A percentile compares a stretch with the other conserved stretches of the same genome.
Evolutionary conservation across 768 basidiomycete species (phyloP).

Genomic region (Tulasnella sp.): DNA sequence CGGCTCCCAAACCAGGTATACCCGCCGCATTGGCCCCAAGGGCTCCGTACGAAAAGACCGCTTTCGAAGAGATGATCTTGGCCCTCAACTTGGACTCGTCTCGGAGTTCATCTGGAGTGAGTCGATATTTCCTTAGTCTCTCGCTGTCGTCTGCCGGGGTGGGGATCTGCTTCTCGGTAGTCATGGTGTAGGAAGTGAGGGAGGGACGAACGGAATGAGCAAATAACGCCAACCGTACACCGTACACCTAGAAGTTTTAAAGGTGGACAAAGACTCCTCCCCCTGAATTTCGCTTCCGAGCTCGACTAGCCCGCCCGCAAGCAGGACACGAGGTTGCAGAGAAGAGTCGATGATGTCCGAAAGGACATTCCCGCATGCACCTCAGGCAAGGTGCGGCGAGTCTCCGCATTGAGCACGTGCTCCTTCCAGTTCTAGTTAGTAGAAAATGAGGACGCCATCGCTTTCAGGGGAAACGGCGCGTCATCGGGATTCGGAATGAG

Average conservation of each 20-base stretch:
- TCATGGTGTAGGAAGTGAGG: not conserved
- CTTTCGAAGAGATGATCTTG: not conserved
- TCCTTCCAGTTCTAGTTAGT: too few relatives aligned
- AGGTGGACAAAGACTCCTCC: not conserved
- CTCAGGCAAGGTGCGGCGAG: too few relatives aligned
- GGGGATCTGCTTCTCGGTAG: not conserved
- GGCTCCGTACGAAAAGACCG: not conserved
- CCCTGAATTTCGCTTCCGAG: not conserved
- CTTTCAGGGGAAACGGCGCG: too few relatives aligned
- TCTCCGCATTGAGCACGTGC: too few relatives aligned
- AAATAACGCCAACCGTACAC: not conserved
- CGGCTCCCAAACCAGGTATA: not conserved
- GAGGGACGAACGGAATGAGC: not conserved
- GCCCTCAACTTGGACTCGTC: not conserved
- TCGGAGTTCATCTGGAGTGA: not conserved
- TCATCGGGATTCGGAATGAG: too few relatives aligned
- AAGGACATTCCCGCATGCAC: not conserved
- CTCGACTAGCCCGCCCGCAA: too few relatives aligned
- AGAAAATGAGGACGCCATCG: not conserved
- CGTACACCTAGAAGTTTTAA: not conserved
- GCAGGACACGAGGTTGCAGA: too few relatives aligned
- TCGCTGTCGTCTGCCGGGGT: not conserved
- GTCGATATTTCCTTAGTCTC: not conserved
- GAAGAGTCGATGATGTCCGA: not conserved
- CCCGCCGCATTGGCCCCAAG: not conserved